Conservation (phyloP, 2,329 filamentous ascomycete genomes). For the Cladosporium phlei region DNA sequence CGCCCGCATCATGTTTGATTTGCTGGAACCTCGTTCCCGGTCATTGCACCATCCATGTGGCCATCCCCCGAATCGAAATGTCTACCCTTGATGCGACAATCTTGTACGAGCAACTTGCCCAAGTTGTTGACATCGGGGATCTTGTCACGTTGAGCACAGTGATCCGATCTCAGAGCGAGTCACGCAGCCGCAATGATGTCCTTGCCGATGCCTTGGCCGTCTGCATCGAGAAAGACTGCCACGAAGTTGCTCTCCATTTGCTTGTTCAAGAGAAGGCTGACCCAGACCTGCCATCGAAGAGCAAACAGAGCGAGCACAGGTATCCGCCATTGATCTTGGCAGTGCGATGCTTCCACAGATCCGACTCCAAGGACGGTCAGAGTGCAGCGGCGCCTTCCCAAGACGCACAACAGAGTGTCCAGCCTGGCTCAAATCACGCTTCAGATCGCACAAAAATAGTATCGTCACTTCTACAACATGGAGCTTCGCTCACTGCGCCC, state of each 20-base stretch:
- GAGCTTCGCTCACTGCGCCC: background rate
- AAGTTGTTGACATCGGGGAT: too few species aligned
- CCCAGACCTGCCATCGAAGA: background rate
- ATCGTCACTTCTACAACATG: background rate
- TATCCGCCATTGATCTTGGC: background rate
- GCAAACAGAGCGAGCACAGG: background rate
- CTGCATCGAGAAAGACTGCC: slow-evolving; percentile 5
- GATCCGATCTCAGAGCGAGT: background rate
- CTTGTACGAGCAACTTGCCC: too few species aligned
- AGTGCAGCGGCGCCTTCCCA: too few species aligned
- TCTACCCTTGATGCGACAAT: too few species aligned
- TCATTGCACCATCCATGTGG: too few species aligned
- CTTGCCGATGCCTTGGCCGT: slow-evolving; percentile 13
- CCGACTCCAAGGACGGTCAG: too few species aligned
- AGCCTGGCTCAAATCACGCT: background rate
- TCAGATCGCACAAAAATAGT: background rate
- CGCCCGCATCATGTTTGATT: too few species aligned
- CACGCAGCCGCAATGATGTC: background rate
- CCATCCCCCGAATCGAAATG: too few species aligned
- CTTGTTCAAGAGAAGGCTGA: background rate
- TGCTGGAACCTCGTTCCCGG: too few species aligned
- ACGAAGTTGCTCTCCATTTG: background rate
- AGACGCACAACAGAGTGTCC: too few species aligned
- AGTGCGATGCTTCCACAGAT: background rate
- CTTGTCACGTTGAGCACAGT: background rate